Base-by-base conservation (phyloP, 768 basidiomycete species). In the Calocybe cyanea region DNA sequence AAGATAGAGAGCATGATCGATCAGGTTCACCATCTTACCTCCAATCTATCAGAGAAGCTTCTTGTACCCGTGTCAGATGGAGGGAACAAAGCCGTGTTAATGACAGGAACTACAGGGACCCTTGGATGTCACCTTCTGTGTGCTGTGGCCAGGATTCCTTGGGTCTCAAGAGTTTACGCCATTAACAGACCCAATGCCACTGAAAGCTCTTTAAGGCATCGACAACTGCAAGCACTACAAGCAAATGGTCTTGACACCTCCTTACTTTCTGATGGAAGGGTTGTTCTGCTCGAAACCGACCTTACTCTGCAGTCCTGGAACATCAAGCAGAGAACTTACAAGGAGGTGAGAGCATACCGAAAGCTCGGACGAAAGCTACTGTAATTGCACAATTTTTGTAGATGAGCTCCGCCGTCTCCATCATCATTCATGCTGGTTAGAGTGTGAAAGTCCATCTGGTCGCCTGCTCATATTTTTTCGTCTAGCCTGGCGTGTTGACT, bases 401-500 rank as follows among this genome's bases (percentile, higher is more conserved):
- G 41, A 35, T 48, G 35, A 25, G 17, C 17, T 21, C 33, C 3
- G n/a, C 34, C 18, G 39, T 51, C 5, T 41, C 50, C 6, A 13
- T 24, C 7, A 25, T 51, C 32, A 34, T 51, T 18, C 50, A 51
- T 36, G 32, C 21, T 24, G 50, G 50, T 51, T 25, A n/a, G 40
- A 13, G n/a, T 32, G n/a, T 39, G 10, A 2, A n/a, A 4, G 6
- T 13, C 13, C n/a, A n/a, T 23, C 14, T 28, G 25, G 13, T 7
- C 21, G n/a, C n/a, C n/a, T n/a, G 37, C 25, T 38, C 15, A 24
- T 28, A 8, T 4, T 5, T 39, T 13, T 35, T 19, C 9, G 18
- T 17, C 4, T 11, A 59, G 72, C 74, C 18, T 77, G 76, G 77
- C 64, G 64, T 0, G 66, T 77, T 37, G 73, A 78, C 57, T 76